Evolutionary conservation across 257 asterid species (phyloP).

Genomic region (Nicotiana tomentosiformis): DNA sequence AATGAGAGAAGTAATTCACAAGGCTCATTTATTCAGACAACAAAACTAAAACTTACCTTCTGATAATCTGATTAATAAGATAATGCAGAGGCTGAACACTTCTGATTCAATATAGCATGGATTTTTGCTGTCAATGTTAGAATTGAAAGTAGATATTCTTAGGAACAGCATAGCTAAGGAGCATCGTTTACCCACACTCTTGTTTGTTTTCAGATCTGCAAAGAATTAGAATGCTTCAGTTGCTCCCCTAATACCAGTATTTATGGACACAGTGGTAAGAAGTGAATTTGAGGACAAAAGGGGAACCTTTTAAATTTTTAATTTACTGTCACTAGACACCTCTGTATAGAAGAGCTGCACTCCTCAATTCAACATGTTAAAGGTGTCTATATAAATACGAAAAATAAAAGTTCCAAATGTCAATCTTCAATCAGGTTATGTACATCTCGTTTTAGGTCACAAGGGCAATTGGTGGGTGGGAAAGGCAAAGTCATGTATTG

Average conservation of each 20-base stretch:
- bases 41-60: background rate
- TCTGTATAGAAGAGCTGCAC: background rate
- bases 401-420: background rate
- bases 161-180: background rate
- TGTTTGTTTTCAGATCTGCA: background rate
- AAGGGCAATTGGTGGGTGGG: no score
- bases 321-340: background rate
- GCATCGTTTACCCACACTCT: background rate
- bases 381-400: no score
- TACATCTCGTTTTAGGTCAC: no score
- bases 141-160: background rate
- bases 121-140: background rate
- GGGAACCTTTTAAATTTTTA: background rate
- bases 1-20: background rate
- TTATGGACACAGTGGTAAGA: background rate
- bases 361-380: background rate
- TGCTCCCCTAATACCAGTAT: background rate
- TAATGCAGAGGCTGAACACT: background rate
- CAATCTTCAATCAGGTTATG: background rate
- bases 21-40: background rate
- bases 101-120: background rate
- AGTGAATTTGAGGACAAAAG: background rate
- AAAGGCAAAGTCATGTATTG: no score
- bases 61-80: background rate
- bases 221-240: background rate